Percentiles rank a stretch among this genome's conserved stretches.
Conservation (phyloP, 192 early-diverging fungal species). For the Irineochytrium annulatum region DNA sequence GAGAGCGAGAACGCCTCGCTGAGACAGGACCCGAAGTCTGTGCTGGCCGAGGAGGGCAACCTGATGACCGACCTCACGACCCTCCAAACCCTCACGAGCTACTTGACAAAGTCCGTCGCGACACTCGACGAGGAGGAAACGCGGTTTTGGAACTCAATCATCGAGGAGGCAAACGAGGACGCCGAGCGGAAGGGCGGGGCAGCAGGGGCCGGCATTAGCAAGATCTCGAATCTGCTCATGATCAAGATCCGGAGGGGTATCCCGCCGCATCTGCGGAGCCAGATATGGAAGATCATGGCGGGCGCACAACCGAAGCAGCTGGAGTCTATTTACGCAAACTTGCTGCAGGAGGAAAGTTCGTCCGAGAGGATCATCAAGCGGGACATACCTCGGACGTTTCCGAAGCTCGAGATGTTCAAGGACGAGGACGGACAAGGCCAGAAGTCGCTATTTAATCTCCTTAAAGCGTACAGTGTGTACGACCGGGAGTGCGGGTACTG, state of each 20-base stretch:
- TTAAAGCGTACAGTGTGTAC: slow-evolving; percentile 85
- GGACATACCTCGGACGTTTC: slow-evolving; percentile 87
- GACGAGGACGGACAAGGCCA: slow-evolving; percentile 74
- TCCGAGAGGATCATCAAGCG: slow-evolving; percentile 72
- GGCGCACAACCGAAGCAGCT: slow-evolving; percentile 66
- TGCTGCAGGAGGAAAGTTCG: slow-evolving; percentile 59
- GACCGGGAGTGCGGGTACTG: slow-evolving; percentile 93
- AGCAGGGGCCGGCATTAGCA: background rate
- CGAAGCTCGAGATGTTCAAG: slow-evolving; percentile 75
- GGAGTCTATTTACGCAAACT: slow-evolving; percentile 61
- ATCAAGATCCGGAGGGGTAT: slow-evolving; percentile 75
- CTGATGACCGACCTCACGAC: slow-evolving; percentile 17
- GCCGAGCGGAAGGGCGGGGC: too few relatives aligned
- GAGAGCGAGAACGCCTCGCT: slow-evolving; percentile 31
- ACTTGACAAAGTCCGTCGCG: slow-evolving; percentile 1
- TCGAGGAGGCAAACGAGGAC: slow-evolving; percentile 14
- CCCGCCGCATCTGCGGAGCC: slow-evolving; percentile 71
- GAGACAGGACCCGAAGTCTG: slow-evolving; percentile 29
- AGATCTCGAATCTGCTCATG: slow-evolving; percentile 42
- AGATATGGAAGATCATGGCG: slow-evolving; percentile 85
- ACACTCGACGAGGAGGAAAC: slow-evolving; percentile 12
- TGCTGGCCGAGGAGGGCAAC: slow-evolving; percentile 28
- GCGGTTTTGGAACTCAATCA: slow-evolving; percentile 32
- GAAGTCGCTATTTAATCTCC: slow-evolving; percentile 75
- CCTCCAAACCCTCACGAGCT: slow-evolving; percentile 2